Conservation (phyloP, 192 early-diverging fungal genomes). For the Geranomyces michiganensis region DNA sequence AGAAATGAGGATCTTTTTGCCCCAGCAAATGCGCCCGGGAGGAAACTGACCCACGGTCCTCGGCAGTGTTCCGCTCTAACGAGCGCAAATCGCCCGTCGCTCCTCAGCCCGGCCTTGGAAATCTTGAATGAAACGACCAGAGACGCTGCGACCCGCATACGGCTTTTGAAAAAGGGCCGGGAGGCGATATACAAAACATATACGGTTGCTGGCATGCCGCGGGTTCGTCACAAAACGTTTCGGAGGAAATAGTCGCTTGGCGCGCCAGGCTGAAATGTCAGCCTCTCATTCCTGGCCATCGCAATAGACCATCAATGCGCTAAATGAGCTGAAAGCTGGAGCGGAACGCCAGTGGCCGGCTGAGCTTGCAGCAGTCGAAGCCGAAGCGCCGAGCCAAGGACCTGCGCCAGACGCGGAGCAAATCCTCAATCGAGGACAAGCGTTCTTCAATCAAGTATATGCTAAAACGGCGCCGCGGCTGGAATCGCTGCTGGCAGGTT, state of each 20-base stretch:
- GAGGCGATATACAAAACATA: conserved; percentile 31
- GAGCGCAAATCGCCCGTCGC: conserved; percentile 9
- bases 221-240: neutral
- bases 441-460: conserved; percentile 21
- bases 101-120: neutral
- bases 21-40: neutral
- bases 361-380: neutral
- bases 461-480: neutral
- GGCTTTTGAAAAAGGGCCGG: neutral
- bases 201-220: conserved; percentile 17
- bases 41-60: neutral
- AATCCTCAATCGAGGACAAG: conserved; percentile 12
- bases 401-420: neutral
- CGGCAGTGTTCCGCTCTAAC: conserved; percentile 7
- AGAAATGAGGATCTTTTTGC: neutral
- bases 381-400: neutral
- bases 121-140: neutral
- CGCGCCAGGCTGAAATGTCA: neutral
- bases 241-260: neutral
- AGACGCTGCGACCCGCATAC: neutral
- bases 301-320: conserved; percentile 19
- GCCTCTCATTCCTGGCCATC: neutral
- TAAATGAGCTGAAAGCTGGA: neutral
- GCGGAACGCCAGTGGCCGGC: neutral
- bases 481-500: conserved; percentile 1